Conservation (phyloP, 2,329 filamentous ascomycete genomes). For the Penicillium rolfsii region DNA sequence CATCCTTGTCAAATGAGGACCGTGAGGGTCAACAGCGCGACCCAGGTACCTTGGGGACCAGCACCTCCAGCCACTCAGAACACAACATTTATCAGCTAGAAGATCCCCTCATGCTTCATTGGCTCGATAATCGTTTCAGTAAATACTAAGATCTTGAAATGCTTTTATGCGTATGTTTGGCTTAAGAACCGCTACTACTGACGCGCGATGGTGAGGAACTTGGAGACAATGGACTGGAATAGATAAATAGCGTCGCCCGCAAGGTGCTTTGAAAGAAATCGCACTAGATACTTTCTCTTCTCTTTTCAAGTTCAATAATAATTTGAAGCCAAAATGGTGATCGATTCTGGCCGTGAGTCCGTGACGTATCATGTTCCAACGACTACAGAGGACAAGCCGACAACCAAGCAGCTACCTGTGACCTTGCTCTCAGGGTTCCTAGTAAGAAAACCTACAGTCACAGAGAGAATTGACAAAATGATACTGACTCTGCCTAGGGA, state of each 20-base stretch:
- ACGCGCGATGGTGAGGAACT: conserved; percentile 27
- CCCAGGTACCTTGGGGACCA: conserved; percentile 29
- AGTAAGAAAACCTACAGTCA: conserved; percentile 36
- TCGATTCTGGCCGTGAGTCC: conserved; percentile 26
- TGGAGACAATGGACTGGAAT: conserved; percentile 21
- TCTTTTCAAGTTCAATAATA: background rate
- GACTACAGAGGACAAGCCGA: conserved; percentile 31
- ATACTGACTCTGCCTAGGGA: conserved; percentile 49
- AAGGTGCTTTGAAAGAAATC: conserved; percentile 18
- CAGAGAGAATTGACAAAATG: background rate
- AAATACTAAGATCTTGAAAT: conserved; percentile 15
- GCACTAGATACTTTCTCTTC: background rate
- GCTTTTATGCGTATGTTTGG: conserved; percentile 16
- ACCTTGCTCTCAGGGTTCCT: conserved; percentile 65
- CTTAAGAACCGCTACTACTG: conserved; percentile 10
- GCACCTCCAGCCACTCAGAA: conserved; percentile 19
- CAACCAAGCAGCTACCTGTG: conserved; percentile 53
- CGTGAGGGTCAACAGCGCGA: conserved; percentile 24
- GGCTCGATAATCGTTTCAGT: conserved; percentile 11
- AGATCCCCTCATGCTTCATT: conserved; percentile 11
- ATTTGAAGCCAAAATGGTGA: conserved; percentile 24
- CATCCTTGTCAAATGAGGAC: conserved; percentile 23
- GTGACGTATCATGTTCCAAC: conserved; percentile 19
- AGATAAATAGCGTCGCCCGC: conserved; percentile 21
- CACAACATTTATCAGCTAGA: conserved; percentile 23